These are phyloP conservation scores for Echites panduratus DNA, from an alignment of 257 asterid species.

Conservation along the genomic window DNA sequence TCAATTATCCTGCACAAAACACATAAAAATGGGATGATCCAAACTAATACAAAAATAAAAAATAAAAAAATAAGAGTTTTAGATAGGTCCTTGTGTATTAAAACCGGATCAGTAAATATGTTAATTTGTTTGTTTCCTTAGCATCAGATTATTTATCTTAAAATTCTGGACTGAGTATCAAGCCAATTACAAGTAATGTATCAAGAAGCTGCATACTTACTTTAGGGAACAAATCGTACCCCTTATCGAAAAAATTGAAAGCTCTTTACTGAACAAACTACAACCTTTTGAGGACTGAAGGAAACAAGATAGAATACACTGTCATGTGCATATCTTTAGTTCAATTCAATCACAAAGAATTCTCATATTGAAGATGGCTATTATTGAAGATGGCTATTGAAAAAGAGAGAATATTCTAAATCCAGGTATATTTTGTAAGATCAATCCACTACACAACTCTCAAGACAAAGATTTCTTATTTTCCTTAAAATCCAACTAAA, in stretches of 20 bases:
- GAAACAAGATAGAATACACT: background rate
- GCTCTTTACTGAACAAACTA: background rate
- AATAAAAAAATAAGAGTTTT: background rate
- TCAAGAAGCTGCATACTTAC: background rate
- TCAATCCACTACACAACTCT: background rate
- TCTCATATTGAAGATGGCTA: background rate
- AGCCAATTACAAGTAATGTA: background rate
- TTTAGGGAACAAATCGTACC: background rate
- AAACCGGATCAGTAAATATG: background rate
- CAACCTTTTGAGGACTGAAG: background rate
- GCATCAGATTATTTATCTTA: background rate
- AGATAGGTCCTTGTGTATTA: background rate
- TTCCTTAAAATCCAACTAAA: background rate
- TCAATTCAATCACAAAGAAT: background rate
- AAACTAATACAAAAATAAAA: slow-evolving; percentile 7
- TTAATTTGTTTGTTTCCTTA: background rate
- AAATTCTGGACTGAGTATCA: background rate
- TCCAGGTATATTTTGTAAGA: background rate
- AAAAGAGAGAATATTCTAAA: background rate
- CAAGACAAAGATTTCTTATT: background rate
- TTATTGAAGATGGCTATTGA: too few relatives aligned
- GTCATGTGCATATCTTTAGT: background rate
- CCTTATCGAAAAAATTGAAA: background rate
- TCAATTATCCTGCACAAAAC: slow-evolving; percentile 66
- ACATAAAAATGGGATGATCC: slow-evolving; percentile 10